Base-by-base conservation (phyloP, 2,329 filamentous ascomycete genomes). In the Arthrobotrys iridis region DNA sequence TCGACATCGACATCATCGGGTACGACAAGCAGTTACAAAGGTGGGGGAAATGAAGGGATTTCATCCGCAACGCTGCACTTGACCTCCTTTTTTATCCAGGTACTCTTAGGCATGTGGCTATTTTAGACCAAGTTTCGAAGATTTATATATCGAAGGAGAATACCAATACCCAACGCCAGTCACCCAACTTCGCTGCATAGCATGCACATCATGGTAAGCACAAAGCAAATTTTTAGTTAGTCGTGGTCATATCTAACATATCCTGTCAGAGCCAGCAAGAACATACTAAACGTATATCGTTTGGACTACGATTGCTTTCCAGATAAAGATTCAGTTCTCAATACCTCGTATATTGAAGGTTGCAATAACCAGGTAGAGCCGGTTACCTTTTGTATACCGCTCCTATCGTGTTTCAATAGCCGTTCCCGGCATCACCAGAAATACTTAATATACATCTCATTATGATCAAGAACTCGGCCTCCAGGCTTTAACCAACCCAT, bases 401-500 rank as follows among this genome's bases (percentile, higher is more conserved):
- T 30, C n/a, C 1, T 30, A 11, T 20, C 24, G 10, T 15, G 13
- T 22, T 33, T 15, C 28, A 33, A 18, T 20, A 13, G 46, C 46
- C 15, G 5, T n/a, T 20, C 35, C 13, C 2, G 46, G 46, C 46
- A 18, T 13, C 24, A 35, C 20, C 30, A 28, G 20, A 30, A 62
- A 35, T 22, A 13, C 13, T 18, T 43, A 45, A 35, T 48, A 50
- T 15, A 46, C 11, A 63, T 33, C 4, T 20, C 41, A 35, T 35
- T 40, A 43, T 4, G 15, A 41, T 65, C 52, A 74, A 13, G 70
- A 62, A 30, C 35, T 48, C 18, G 70, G 55, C 30, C 59, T 81
- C 82, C 82, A 83, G 24, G 80, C 81, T 65, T 82, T 82, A 7
- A 83, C 80, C 35, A 81, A 76, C 1, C 82, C 82, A 79, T 83